A percentile compares a stretch with the other conserved stretches of the same genome.
Evolutionary conservation across 768 basidiomycete genomes (phyloP).

Genomic region (Boletus subparvulus): DNA sequence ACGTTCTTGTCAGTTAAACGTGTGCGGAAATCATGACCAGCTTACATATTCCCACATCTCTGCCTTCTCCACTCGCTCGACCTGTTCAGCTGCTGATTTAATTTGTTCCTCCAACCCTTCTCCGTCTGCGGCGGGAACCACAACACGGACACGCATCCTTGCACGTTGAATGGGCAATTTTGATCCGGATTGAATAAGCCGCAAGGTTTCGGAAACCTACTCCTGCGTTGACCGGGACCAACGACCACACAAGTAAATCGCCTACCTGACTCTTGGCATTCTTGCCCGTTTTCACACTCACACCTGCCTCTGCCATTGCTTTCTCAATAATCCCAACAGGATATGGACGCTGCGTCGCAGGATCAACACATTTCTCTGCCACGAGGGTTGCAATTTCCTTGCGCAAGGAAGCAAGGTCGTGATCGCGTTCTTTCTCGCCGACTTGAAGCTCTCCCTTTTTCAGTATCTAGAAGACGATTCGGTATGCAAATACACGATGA

Average conservation of each 20-base stretch:
- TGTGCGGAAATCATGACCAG: slow-evolving; percentile 8
- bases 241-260: neutral
- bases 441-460: slow-evolving; percentile 97
- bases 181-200: slow-evolving; percentile 73
- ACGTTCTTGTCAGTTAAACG: slow-evolving; percentile 9
- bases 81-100: slow-evolving; percentile 68
- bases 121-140: slow-evolving; percentile 65
- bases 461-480: slow-evolving; percentile 61
- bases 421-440: slow-evolving; percentile 93
- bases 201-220: slow-evolving; percentile 90
- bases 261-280: slow-evolving; percentile 90
- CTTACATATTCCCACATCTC: slow-evolving; percentile 88
- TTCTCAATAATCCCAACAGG: slow-evolving; percentile 97
- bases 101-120: slow-evolving; percentile 71
- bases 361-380: slow-evolving; percentile 95
- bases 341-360: slow-evolving; percentile 83
- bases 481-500: neutral
- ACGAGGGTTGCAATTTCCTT: slow-evolving; percentile 92
- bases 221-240: neutral
- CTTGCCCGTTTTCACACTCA: slow-evolving; percentile 86
- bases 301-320: slow-evolving; percentile 93
- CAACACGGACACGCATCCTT: slow-evolving; percentile 86
- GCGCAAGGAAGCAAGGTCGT: slow-evolving; percentile 79
- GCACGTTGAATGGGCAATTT: slow-evolving; percentile 93
- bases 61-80: slow-evolving; percentile 79